These are phyloP conservation scores for Auricularia cornea DNA, from an alignment of 768 basidiomycete species.

Conservation along the genomic window DNA sequence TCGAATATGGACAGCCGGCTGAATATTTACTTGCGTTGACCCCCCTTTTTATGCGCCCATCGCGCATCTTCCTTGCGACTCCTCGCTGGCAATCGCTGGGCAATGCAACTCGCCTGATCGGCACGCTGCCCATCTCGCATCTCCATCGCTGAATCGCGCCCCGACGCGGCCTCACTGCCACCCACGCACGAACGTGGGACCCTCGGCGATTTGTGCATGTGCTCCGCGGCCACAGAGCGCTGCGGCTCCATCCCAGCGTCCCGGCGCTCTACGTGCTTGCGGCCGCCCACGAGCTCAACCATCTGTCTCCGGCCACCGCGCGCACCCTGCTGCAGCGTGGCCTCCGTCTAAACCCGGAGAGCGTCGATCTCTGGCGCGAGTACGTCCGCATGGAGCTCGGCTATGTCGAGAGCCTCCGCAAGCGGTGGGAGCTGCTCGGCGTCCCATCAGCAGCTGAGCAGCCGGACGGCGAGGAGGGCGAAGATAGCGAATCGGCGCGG, in stretches of 20 bases:
- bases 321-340: constrained; percentile 81
- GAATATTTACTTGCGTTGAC: background rate
- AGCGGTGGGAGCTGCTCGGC: constrained; percentile 76
- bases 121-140: background rate
- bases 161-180: background rate
- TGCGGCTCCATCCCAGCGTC: constrained; percentile 78
- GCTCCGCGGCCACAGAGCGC: constrained; percentile 42
- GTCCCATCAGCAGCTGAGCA: constrained; percentile 27
- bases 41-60: no score
- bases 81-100: background rate
- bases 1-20: background rate
- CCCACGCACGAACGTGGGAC: background rate
- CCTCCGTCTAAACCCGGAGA: constrained; percentile 65
- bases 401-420: constrained; percentile 69
- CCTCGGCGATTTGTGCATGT: background rate
- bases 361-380: constrained; percentile 75
- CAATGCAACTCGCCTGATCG: background rate
- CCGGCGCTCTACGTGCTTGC: constrained; percentile 76
- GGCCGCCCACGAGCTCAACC: constrained; percentile 72
- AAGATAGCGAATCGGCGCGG: constrained; percentile 42
- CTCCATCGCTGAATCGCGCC: background rate
- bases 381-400: constrained; percentile 87
- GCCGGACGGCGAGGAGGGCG: constrained; percentile 22
- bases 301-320: constrained; percentile 67
- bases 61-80: no score